Conservation (phyloP, 2,329 filamentous ascomycete species). For the Endothia cerciana region DNA sequence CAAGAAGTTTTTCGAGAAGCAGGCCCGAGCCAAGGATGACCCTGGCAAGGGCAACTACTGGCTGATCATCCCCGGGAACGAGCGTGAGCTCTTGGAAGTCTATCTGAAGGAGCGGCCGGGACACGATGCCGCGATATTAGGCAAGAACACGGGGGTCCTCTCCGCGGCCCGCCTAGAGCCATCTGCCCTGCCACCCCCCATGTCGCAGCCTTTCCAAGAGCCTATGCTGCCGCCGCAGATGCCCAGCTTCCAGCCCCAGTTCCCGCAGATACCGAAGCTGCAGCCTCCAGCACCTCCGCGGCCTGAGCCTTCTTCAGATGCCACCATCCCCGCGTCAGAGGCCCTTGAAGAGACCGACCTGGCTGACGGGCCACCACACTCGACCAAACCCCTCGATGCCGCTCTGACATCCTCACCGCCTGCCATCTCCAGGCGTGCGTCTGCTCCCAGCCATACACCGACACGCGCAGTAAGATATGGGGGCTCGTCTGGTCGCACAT, state of each 20-base stretch:
- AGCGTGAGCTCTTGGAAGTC: slow-evolving; percentile 57
- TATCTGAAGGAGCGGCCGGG: slow-evolving; percentile 80
- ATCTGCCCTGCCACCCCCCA: slow-evolving; percentile 44
- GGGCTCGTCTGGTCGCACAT: slow-evolving; percentile 50
- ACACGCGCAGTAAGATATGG: slow-evolving; percentile 54
- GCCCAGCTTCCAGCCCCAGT: slow-evolving; percentile 25
- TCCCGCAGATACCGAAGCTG: slow-evolving; percentile 50
- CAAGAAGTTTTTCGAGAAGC: slow-evolving; percentile 88
- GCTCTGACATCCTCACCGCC: slow-evolving; percentile 62
- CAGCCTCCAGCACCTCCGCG: slow-evolving; percentile 41
- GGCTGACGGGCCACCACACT: not conserved
- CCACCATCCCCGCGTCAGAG: slow-evolving; percentile 75
- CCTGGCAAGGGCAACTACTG: slow-evolving; percentile 98
- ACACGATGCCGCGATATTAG: slow-evolving; percentile 42
- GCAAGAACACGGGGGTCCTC: slow-evolving; percentile 63
- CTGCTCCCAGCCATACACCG: slow-evolving; percentile 66
- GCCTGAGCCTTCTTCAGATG: slow-evolving; percentile 73
- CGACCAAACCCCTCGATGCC: slow-evolving; percentile 18
- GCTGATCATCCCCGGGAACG: slow-evolving; percentile 88
- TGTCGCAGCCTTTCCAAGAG: slow-evolving; percentile 13
- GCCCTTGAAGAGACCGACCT: slow-evolving; percentile 43
- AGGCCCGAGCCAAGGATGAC: slow-evolving; percentile 94
- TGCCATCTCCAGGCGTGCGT: slow-evolving; percentile 65
- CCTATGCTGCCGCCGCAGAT: slow-evolving; percentile 32
- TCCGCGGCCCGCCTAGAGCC: slow-evolving; percentile 56